Base-by-base conservation (phyloP, 768 basidiomycete species). In the Amanita pallidorosea region DNA sequence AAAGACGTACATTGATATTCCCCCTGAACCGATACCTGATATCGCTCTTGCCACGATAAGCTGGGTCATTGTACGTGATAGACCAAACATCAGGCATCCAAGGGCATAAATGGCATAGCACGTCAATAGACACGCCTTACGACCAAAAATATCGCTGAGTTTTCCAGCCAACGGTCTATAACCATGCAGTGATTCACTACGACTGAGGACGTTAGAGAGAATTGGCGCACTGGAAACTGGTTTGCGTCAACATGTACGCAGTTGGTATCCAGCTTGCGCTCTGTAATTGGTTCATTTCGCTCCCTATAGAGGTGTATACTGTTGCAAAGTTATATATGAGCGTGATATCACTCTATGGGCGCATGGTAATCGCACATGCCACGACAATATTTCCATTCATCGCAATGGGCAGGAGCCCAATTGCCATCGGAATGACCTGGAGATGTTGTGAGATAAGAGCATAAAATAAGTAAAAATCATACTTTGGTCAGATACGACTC, bases 211-310 rank as follows among this genome's bases (percentile, higher is more conserved):
- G 29, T 2, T 6, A 15, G 22, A 9, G 9, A 42, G 11, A 23
- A 7, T 5, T 36, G 22, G 58, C 68, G 34, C 44, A 81, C 81
- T 81, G 81, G 55, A 81, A 78, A 52, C 74, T 77, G 0, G 80
- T 77, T 40, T 76, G 63, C 0, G 79, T 79, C 49, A 83, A 60
- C 65, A 83, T 71, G 57, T 82, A 82, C 0, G 75, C 74, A 0
- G 80, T 82, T 2, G 79, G 76, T 25, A 83, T 78, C 80, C 80
- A 83, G 54, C 79, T 80, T 0, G 80, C 80, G 51, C 76, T 81
- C 54, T 82, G 77, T 3, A 83, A 69, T 58, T 79, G 72, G 6
- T 80, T 71, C 5, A 83, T 63, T 54, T 82, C 79, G 57, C 73
- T 76, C 27, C 77, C 77, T 49, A 80, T 80, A 0, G 73, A 65